These are phyloP conservation scores for Globisporangium abappressorium DNA, from an alignment of 352 stramenopile species.

Conservation along the genomic window DNA sequence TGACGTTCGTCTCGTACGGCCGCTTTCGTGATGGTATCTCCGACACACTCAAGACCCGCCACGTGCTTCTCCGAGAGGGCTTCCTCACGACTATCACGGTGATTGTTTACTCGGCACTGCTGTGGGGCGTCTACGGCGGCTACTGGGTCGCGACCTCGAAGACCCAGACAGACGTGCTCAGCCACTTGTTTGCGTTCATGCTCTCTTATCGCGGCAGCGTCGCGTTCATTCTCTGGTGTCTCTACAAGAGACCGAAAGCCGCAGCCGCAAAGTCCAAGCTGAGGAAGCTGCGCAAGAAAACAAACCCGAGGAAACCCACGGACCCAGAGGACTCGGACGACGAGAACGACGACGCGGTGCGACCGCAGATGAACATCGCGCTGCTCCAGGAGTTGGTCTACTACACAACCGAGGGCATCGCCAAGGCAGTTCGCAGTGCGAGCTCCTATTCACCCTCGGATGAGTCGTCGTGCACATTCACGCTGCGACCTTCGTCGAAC, in stretches of 20 bases:
- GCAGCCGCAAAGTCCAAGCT: slow-evolving; percentile 21
- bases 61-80: slow-evolving; percentile 57
- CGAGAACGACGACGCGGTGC: slow-evolving; percentile 55
- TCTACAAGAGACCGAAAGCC: slow-evolving; percentile 46
- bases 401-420: slow-evolving; percentile 79
- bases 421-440: slow-evolving; percentile 38
- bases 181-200: slow-evolving; percentile 60
- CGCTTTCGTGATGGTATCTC: slow-evolving; percentile 63
- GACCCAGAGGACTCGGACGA: slow-evolving; percentile 20
- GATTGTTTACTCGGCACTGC: slow-evolving; percentile 60
- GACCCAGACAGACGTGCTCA: slow-evolving; percentile 35
- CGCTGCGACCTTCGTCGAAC: slow-evolving; percentile 30
- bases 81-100: slow-evolving; percentile 72
- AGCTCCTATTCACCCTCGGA: slow-evolving; percentile 3
- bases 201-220: slow-evolving; percentile 71
- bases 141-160: slow-evolving; percentile 52
- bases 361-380: slow-evolving; percentile 76
- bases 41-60: slow-evolving; percentile 52
- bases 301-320: neutral
- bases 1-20: slow-evolving; percentile 57
- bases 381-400: slow-evolving; percentile 74
- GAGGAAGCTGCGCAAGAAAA: neutral
- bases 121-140: slow-evolving; percentile 62
- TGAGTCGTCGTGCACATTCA: slow-evolving; percentile 31
- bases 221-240: slow-evolving; percentile 67